These are phyloP conservation scores for Russula emetica DNA, from an alignment of 768 basidiomycete genomes.

Conservation along the genomic window DNA sequence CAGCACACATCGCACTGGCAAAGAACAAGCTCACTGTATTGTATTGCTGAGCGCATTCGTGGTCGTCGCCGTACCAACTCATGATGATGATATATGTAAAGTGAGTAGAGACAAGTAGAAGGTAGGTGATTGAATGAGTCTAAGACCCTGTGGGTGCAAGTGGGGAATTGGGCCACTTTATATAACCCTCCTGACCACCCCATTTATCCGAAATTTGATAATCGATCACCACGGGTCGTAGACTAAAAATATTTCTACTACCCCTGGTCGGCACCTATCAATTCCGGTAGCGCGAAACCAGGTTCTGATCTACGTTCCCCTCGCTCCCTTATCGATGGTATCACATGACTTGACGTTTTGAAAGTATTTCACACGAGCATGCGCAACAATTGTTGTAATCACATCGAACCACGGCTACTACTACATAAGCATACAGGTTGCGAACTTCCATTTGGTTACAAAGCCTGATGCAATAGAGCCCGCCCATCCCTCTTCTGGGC, in stretches of 20 bases:
- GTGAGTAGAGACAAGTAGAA: not conserved
- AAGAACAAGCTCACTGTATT: not conserved
- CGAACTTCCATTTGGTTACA: not conserved
- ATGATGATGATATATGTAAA: slow-evolving; percentile 5
- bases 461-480: not conserved
- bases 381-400: no score
- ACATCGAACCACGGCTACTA: no score
- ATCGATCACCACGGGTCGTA: not conserved
- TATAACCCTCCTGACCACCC: slow-evolving; percentile 6
- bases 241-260: no score
- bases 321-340: no score
- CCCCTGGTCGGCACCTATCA: no score
- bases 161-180: not conserved
- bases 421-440: not conserved
- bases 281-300: no score
- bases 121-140: not conserved
- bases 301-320: no score
- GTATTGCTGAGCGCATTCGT: not conserved
- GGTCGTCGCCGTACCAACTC: not conserved
- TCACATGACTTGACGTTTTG: no score
- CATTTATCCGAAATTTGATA: not conserved
- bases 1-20: not conserved
- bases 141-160: not conserved
- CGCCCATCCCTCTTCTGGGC: no score
- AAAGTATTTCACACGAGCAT: no score